Percentiles rank a stretch among this genome's conserved stretches.
These are phyloP conservation scores for Onygenales sp. DNA, from an alignment of 2,329 filamentous ascomycete species.

Conservation along the genomic window DNA sequence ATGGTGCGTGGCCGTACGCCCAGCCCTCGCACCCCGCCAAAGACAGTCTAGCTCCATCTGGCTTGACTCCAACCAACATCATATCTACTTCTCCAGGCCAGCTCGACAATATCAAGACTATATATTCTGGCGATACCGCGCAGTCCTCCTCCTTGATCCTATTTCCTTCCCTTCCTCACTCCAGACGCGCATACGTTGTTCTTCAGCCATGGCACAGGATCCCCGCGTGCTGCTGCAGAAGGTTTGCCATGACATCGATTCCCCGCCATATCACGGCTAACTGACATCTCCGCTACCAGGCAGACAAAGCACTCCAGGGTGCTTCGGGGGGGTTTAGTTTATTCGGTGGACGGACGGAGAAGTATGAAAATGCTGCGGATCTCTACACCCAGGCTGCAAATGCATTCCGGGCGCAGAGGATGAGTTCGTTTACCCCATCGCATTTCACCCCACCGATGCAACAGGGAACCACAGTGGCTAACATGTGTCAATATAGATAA, in stretches of 20 bases:
- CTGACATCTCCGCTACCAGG: slow-evolving; percentile 44
- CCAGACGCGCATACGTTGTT: background rate
- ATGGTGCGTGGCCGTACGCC: background rate
- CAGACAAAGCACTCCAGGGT: slow-evolving; percentile 69
- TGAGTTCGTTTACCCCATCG: slow-evolving; percentile 47
- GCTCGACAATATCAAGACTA: background rate
- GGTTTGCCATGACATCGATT: slow-evolving; percentile 36
- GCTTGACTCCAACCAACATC: background rate
- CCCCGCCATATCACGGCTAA: slow-evolving; percentile 19
- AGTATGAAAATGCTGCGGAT: slow-evolving; percentile 82
- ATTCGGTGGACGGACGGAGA: slow-evolving; percentile 79
- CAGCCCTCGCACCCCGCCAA: background rate
- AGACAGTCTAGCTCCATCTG: background rate
- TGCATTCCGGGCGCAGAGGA: slow-evolving; percentile 79
- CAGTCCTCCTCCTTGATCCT: background rate
- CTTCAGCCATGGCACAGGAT: slow-evolving; percentile 51
- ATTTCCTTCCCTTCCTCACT: no score
- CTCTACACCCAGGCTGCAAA: slow-evolving; percentile 83
- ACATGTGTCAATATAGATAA: slow-evolving; percentile 45
- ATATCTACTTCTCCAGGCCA: background rate
- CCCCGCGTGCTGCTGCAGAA: slow-evolving; percentile 70
- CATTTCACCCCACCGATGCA: background rate
- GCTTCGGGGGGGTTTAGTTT: slow-evolving; percentile 77
- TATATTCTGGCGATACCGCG: background rate
- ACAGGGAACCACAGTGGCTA: background rate